A percentile compares a stretch with the other conserved stretches of the same genome.
Evolutionary conservation across 768 basidiomycete genomes (phyloP).

Genomic region (Russula vinacea): DNA sequence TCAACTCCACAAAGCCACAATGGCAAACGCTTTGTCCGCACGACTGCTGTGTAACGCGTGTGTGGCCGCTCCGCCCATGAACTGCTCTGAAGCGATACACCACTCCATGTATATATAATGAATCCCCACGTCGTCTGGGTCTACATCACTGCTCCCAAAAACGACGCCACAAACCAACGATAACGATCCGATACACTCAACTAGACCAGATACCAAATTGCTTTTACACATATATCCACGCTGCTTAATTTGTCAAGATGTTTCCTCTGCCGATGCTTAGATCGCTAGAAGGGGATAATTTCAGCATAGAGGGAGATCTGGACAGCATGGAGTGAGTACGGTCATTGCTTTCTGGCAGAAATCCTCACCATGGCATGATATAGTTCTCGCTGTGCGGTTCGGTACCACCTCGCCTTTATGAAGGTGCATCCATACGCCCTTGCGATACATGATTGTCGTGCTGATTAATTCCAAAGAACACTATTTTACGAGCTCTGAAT

Average conservation of each 20-base stretch:
- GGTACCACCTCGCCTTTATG: constrained; percentile 25
- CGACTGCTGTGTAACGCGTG: background rate
- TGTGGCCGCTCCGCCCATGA: constrained; percentile 4
- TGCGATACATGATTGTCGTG: background rate
- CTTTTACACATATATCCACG: constrained; percentile 1
- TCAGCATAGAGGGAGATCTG: constrained; percentile 2
- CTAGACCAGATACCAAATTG: constrained; percentile 3
- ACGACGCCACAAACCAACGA: background rate
- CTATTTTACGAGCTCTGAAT: constrained; percentile 27
- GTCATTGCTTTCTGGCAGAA: no score
- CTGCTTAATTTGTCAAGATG: constrained; percentile 13
- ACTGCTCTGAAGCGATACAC: background rate
- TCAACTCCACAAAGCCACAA: constrained; percentile 20
- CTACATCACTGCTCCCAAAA: background rate
- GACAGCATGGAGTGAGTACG: constrained; percentile 19
- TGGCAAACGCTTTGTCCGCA: constrained; percentile 10
- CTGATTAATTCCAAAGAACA: constrained; percentile 21
- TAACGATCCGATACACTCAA: constrained; percentile 15
- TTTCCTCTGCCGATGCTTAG: constrained; percentile 23
- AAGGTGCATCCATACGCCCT: constrained; percentile 9
- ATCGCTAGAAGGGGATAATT: constrained; percentile 7
- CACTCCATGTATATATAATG: constrained; percentile 14
- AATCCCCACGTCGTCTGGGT: background rate
- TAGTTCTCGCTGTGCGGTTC: constrained; percentile 23
- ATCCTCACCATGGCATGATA: constrained; percentile 1